Conservation (phyloP, 768 basidiomycete genomes). For the Panaeolus cyanescens region DNA sequence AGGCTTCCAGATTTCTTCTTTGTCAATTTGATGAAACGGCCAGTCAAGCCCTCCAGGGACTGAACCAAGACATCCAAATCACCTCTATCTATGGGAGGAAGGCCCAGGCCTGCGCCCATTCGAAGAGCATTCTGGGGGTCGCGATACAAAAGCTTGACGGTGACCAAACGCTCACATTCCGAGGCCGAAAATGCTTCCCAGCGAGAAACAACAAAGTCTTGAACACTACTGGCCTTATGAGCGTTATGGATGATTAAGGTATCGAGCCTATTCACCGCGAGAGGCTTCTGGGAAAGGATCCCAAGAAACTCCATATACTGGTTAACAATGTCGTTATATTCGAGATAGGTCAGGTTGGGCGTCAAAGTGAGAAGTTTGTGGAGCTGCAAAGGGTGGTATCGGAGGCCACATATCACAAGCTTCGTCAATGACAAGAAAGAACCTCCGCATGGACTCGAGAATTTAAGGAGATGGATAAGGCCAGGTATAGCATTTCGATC, state of each 20-base stretch:
- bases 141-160: background rate
- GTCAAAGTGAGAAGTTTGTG: background rate
- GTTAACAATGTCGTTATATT: background rate
- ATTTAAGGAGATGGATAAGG: background rate
- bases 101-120: background rate
- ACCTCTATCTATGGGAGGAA: too few relatives aligned
- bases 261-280: background rate
- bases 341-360: background rate
- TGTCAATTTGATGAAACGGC: too few relatives aligned
- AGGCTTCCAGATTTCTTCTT: too few relatives aligned
- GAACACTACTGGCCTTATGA: background rate
- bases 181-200: background rate
- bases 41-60: too few relatives aligned
- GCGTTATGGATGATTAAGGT: background rate
- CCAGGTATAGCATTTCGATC: background rate
- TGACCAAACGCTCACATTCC: background rate
- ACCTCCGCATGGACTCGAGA: background rate
- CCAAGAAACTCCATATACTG: background rate
- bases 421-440: background rate
- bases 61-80: too few relatives aligned
- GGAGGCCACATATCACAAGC: background rate
- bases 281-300: background rate
- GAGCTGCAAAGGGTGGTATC: background rate
- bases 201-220: background rate
- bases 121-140: background rate